Evolutionary conservation across 2,329 filamentous ascomycete species (phyloP), one percentile per base, ranked within the genome.

Genomic region (Madurella mycetomatis): DNA sequence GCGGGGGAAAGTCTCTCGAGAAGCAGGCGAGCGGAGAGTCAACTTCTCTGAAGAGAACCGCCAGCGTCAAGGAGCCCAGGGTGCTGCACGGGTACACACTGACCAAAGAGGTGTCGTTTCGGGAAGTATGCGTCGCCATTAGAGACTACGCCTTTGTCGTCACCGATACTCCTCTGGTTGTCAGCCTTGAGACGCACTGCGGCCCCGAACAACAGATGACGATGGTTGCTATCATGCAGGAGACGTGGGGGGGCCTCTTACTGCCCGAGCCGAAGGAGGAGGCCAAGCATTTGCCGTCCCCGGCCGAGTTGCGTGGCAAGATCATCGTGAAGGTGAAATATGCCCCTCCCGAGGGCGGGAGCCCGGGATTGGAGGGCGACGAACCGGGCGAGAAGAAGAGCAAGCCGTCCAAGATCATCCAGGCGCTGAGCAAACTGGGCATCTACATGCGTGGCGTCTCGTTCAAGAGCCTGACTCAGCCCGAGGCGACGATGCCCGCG

Each of bases 181-280:
- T 96, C 63, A 96, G 90, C 66, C 79, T 99, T 32, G 94, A 99
- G 70, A 90, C 97, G 0, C 94, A 97, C 73, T 91, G 90, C 60
- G 79, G 78, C 58, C 72, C 83, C 0, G 80, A 86, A 53, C 94
- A 99, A 71, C 94, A 99, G 69, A 81, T 88, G 60, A 80, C 86
- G 54, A 96, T 97, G 90, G 91, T 96, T 5, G 80, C 88, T 57
- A 95, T 97, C 65, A 96, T 99, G 84, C 80, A 85, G 58, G 83
- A 95, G 57, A 83, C 83, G 25, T 99, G 91, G 90, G 78, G 78
- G n/a, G 85, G 79, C 1, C 76, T 86, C 55, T 75, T 97, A 9
- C 75, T 95, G 1, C 78, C 86, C 1, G 68, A 73, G 18, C 75
- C 72, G 49, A 80, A 67, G 7, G 66, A 69, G 16, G 74, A 83